Evolutionary conservation across 805 yeast species (phyloP), one percentile per base, ranked within the genome.

Genomic region (Candida ipomoeae): DNA sequence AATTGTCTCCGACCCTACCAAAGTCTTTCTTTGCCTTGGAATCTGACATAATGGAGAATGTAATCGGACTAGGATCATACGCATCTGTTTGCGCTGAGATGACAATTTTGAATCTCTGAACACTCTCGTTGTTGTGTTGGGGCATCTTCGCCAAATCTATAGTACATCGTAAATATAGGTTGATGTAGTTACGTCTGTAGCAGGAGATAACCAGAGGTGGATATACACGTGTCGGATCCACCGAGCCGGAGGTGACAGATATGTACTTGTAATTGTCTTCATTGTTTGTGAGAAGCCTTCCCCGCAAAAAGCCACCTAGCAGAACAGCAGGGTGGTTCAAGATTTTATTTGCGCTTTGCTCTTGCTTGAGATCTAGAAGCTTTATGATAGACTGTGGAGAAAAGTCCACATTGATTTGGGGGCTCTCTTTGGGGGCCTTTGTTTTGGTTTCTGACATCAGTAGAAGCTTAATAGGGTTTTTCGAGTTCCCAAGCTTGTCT

Each of bases 141-240:
- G 41, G 37, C 11, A 47, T 5, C 14, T 41, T 14, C 18, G 46
- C 42, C 13, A 29, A 14, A 23, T 49, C 51, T 14, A 46, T 40
- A 3, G 48, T 20, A 11, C 50, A 41, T 21, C 45, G 43, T 21
- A 52, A 49, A 33, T 49, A 46, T 14, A 53, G 26, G 52, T 69
- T 74, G 43, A 74, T 71, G 55, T 61, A 72, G 54, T 75, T 75
- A 49, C 80, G 57, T 52, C 80, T 59, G 57, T 75, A 75, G 54
- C 79, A 75, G 10, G 77, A 68, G 21, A 75, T 67, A n/a, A 73
- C 75, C 48, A 60, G 66, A 11, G 76, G 73, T 38, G 65, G 65
- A 39, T 53, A 50, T 20, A 34, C 21, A 32, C 32, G 50, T 6
- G 32, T 6, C 3, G 40, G 49, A 45, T 51, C 51, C 26, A 55